These are phyloP conservation scores for Helenozyma rhizophorensis DNA, from an alignment of 805 yeast species.

Conservation along the genomic window DNA sequence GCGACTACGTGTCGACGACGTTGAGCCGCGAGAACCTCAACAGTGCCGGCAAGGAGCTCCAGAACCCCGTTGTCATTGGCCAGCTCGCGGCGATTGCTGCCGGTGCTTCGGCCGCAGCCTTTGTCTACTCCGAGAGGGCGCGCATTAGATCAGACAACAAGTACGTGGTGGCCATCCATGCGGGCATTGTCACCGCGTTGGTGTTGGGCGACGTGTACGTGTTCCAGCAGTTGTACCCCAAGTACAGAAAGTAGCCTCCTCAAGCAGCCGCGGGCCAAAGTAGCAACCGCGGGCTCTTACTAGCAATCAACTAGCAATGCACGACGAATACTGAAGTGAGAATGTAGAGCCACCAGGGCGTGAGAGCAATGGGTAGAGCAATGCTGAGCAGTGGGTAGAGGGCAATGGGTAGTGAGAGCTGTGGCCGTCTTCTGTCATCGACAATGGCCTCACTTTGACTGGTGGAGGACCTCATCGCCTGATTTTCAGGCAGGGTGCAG, in stretches of 20 bases:
- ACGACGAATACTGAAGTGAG: too few relatives aligned
- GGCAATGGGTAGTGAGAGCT: too few relatives aligned
- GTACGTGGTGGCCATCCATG: conserved; percentile 45
- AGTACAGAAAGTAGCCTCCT: conserved; percentile 50
- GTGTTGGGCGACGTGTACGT: conserved; percentile 52
- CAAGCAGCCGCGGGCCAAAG: too few relatives aligned
- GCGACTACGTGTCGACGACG: conserved; percentile 10
- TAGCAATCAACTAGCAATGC: too few relatives aligned
- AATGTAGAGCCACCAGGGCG: too few relatives aligned
- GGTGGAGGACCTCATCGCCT: too few relatives aligned
- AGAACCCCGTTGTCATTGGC: conserved; percentile 58
- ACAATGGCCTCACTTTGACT: too few relatives aligned
- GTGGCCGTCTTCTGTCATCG: too few relatives aligned
- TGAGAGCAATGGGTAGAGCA: too few relatives aligned
- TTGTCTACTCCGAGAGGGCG: conserved; percentile 48
- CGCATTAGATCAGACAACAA: conserved; percentile 36
- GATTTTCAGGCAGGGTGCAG: too few relatives aligned
- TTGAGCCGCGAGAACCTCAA: conserved; percentile 12
- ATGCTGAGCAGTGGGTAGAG: too few relatives aligned
- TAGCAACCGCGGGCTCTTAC: too few relatives aligned
- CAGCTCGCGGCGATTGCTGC: conserved; percentile 49
- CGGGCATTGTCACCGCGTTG: conserved; percentile 50
- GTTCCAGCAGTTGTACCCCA: conserved; percentile 51
- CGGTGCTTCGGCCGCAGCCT: conserved; percentile 45
- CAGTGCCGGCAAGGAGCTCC: conserved; percentile 37